Conservation (phyloP, 768 basidiomycete species). For the Xerocomellus chrysenteron region DNA sequence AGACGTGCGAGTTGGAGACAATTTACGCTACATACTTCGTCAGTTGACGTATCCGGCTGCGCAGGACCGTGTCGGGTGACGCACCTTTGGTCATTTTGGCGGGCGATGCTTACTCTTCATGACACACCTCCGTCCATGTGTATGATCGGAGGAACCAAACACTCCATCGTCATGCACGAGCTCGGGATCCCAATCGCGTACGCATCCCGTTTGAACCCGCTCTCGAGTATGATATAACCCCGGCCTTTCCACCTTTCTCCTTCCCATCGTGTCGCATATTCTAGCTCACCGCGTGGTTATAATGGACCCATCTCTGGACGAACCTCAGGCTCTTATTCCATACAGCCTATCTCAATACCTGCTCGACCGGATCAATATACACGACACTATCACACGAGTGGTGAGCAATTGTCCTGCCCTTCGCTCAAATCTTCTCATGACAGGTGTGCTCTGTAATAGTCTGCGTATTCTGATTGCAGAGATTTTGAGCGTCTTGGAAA, state of each 20-base stretch:
- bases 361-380: constrained; percentile 27
- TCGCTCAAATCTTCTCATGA: background rate
- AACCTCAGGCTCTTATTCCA: background rate
- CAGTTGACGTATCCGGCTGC: constrained; percentile 19
- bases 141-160: background rate
- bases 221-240: constrained; percentile 8
- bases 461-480: constrained; percentile 25
- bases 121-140: constrained; percentile 6
- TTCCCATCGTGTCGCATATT: background rate
- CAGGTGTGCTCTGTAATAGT: constrained; percentile 2
- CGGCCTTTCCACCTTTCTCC: background rate
- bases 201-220: constrained; percentile 7
- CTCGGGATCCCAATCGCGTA: background rate
- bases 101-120: constrained; percentile 2
- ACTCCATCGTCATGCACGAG: background rate
- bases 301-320: constrained; percentile 11
- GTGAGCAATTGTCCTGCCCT: constrained; percentile 10
- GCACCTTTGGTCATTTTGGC: background rate
- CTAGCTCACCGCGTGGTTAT: background rate
- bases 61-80: background rate
- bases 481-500: constrained; percentile 27
- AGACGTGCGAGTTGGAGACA: background rate
- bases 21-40: background rate
- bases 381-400: constrained; percentile 28
- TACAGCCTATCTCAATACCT: constrained; percentile 24